These are phyloP conservation scores for Scheffersomyces quercinus DNA, from an alignment of 1,139 yeast genomes.

Conservation along the genomic window DNA sequence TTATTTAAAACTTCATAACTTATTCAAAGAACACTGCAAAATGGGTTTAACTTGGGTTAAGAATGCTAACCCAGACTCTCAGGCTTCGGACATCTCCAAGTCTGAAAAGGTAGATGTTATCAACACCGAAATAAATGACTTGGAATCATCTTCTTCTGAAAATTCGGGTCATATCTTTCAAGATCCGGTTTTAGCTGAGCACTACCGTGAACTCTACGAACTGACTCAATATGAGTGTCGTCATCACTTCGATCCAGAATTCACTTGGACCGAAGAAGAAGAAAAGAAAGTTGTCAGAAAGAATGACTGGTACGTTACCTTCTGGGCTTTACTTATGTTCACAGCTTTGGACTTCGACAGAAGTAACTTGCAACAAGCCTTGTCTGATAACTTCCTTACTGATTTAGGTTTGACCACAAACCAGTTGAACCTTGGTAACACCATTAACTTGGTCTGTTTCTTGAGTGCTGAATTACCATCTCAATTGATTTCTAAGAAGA, in stretches of 20 bases:
- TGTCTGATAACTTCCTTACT: constrained; percentile 27
- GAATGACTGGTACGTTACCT: constrained; percentile 31
- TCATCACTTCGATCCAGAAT: constrained; percentile 33
- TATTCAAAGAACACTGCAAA: too few relatives aligned
- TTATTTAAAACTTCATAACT: too few relatives aligned
- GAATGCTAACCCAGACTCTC: too few relatives aligned
- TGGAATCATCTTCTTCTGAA: constrained; percentile 3
- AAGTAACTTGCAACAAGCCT: constrained; percentile 30
- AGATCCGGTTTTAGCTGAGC: constrained; percentile 30
- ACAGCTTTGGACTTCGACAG: constrained; percentile 35
- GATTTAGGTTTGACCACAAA: constrained; percentile 29
- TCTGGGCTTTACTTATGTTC: constrained; percentile 32
- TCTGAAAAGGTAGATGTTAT: neutral
- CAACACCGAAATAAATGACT: constrained; percentile 1
- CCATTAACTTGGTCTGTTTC: constrained; percentile 33
- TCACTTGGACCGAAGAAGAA: constrained; percentile 37
- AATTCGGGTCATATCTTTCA: constrained; percentile 22
- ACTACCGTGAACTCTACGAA: constrained; percentile 31
- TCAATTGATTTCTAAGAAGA: constrained; percentile 30
- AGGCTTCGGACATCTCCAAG: neutral
- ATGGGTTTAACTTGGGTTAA: too few relatives aligned
- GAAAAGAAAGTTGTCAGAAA: constrained; percentile 29
- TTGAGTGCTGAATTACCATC: constrained; percentile 35
- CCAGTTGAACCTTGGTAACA: constrained; percentile 31
- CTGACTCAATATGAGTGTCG: constrained; percentile 33